A percentile compares a stretch with the other conserved stretches of the same genome.
Evolutionary conservation across 331 rosid genomes (phyloP).

Genomic region (Quercus phellos): DNA sequence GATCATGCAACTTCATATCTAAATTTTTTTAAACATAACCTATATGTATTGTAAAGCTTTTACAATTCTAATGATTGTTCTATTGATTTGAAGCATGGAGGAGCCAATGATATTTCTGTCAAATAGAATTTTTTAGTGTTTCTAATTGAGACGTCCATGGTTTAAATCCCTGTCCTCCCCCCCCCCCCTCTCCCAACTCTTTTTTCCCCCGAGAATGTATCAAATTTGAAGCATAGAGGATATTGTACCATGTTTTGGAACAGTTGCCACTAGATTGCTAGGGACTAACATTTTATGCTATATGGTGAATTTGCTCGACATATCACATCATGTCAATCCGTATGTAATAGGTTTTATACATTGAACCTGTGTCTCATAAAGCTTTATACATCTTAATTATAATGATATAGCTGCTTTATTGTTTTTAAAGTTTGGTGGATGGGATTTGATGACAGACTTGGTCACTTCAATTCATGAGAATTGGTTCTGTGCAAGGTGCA

Average conservation of each 20-base stretch:
- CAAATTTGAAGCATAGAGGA: no score
- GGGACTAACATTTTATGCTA: not conserved
- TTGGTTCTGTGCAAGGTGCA: conserved; percentile 59
- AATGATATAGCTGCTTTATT: not conserved
- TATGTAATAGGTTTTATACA: not conserved
- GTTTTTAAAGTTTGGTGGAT: not conserved
- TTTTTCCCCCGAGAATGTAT: no score
- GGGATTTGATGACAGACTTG: conserved; percentile 45
- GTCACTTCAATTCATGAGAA: conserved; percentile 73
- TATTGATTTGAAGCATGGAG: not conserved
- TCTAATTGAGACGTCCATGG: no score
- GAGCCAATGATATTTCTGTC: no score
- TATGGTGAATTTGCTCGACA: not conserved
- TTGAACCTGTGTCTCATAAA: not conserved
- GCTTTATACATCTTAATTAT: not conserved
- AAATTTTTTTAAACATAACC: not conserved
- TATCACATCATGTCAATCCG: not conserved
- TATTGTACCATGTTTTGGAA: not conserved
- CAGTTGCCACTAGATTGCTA: not conserved
- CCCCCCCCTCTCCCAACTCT: no score
- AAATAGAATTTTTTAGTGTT: no score
- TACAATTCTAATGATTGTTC: not conserved
- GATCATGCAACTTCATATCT: not conserved
- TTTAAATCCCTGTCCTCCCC: no score
- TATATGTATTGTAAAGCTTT: not conserved